Percentiles rank a stretch among this genome's conserved stretches.
Conservation (phyloP, 805 yeast species). For the Candida nonsorbophila region DNA sequence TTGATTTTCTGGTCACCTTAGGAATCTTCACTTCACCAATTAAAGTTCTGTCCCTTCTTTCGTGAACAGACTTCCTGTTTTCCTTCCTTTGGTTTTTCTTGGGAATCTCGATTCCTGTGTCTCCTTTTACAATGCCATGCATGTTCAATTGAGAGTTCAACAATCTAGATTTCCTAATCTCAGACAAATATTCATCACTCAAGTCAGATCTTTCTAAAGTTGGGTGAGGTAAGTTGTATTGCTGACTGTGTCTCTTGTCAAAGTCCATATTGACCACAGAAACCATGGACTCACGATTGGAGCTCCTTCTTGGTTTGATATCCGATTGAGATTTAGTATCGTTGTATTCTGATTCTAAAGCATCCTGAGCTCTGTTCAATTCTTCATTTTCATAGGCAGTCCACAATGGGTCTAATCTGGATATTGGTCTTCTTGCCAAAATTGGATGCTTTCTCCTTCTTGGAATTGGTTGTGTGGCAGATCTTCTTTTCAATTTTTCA, state of each 20-base stretch:
- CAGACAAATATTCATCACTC: conserved; percentile 40
- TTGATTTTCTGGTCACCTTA: conserved; percentile 63
- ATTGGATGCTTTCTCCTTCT: conserved; percentile 26
- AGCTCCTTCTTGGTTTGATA: conserved; percentile 7
- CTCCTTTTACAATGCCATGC: conserved; percentile 15
- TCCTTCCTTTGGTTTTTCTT: conserved; percentile 18
- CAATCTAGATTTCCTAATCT: conserved; percentile 39
- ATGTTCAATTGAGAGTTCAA: conserved; percentile 38
- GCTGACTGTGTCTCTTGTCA: conserved; percentile 7
- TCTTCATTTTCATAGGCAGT: conserved; percentile 45
- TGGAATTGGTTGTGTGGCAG: conserved; percentile 39
- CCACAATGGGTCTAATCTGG: conserved; percentile 54
- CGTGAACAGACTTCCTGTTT: too few species aligned
- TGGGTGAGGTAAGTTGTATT: conserved; percentile 33
- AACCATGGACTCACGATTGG: conserved; percentile 30
- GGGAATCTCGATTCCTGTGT: conserved; percentile 9
- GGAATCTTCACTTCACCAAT: conserved; percentile 66
- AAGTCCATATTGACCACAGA: conserved; percentile 18
- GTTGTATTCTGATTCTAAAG: conserved; percentile 27
- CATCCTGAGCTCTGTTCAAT: conserved; percentile 39
- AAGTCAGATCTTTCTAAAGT: conserved; percentile 28
- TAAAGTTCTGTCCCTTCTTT: conserved; percentile 45
- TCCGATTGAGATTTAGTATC: conserved; percentile 10
- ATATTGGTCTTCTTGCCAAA: conserved; percentile 51
- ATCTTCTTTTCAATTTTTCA: conserved; percentile 39